phyloP scores from a whole-genome alignment of 2,329 filamentous ascomycete genomes.

The Ophiostoma montium region DNA sequence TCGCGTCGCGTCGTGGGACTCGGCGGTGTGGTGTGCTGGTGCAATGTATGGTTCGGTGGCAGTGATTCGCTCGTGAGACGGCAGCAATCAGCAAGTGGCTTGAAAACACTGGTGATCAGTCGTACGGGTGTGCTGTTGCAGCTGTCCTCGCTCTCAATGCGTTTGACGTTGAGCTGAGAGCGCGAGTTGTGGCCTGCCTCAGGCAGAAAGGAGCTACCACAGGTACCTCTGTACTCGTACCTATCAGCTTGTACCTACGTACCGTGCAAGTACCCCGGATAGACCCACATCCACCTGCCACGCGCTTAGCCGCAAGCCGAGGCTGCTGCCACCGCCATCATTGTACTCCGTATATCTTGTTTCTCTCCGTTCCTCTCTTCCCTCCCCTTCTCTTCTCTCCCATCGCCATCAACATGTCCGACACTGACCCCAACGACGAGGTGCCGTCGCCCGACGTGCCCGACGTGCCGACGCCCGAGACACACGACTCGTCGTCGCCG shows the following conservation, averaged over 20 bases:
- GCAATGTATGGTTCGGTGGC: no score
- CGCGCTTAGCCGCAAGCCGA: conserved; percentile 8
- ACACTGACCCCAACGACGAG: conserved; percentile 5
- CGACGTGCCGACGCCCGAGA: background rate
- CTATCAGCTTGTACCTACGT: background rate
- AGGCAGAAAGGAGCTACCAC: background rate
- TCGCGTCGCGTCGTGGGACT: no score
- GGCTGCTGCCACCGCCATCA: conserved; percentile 2
- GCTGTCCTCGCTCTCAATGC: background rate
- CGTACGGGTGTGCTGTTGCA: background rate
- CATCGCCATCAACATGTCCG: background rate
- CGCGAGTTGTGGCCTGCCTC: background rate
- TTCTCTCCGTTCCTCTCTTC: background rate
- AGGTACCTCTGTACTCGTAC: background rate
- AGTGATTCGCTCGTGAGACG: no score
- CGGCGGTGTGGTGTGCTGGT: no score
- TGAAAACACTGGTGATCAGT: no score
- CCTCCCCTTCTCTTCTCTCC: background rate
- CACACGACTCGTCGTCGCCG: background rate
- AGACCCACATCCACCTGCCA: background rate
- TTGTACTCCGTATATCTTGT: background rate
- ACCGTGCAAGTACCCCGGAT: conserved; percentile 1
- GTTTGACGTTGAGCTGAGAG: background rate
- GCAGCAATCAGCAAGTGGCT: no score
- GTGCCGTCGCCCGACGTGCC: background rate